Base-by-base conservation (phyloP, 2,329 filamentous ascomycete genomes). In the Dothidotthia symphoricarpi region DNA sequence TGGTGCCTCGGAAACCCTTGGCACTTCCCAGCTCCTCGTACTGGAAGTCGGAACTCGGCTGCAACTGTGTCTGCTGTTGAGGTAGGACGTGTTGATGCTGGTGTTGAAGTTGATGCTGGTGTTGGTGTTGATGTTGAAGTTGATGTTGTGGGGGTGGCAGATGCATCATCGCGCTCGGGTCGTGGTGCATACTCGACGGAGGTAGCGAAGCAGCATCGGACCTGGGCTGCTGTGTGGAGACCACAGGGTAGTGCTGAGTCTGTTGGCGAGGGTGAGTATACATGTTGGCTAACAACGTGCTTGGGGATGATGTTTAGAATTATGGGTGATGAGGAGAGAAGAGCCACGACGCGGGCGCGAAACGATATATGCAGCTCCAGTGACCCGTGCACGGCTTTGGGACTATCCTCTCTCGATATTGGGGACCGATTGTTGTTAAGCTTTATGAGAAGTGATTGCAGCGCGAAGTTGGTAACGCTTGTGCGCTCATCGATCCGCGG, bases 41-140 rank as follows among this genome's bases (percentile, higher is more conserved):
- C 9, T 22, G 19, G 19, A 22, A 22, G 9, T 22, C 19, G 9
- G 19, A 28, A 22, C 9, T 9, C 5, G 5, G 19, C 19, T 85
- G 66, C 68, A 74, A 28, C 67, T 16, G 15, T 9, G 35, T n/a
- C 28, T 19, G 16, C 6, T 22, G 29, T 22, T 27, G 28, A 11
- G 28, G 14, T 14, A 32, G 29, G 15, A 22, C 9, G 14, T 27
- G 31, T 12, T 16, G n/a, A 11, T 10, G 19, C 19, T 22, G 19
- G 19, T 22, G 19, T 9, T 22, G 19, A 22, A 6, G 19, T 5
- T 31, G 40, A 13, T 27, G 34, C 27, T 24, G 25, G 15, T 33
- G 35, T 24, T 29, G 37, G 31, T 26, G 33, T 28, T 16, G 33
- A 13, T 37, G 28, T 16, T 38, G 43, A 6, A 30, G 43, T 16